These are phyloP conservation scores for Prunus campanulata DNA, from an alignment of 306 rosid species.

Conservation along the genomic window DNA sequence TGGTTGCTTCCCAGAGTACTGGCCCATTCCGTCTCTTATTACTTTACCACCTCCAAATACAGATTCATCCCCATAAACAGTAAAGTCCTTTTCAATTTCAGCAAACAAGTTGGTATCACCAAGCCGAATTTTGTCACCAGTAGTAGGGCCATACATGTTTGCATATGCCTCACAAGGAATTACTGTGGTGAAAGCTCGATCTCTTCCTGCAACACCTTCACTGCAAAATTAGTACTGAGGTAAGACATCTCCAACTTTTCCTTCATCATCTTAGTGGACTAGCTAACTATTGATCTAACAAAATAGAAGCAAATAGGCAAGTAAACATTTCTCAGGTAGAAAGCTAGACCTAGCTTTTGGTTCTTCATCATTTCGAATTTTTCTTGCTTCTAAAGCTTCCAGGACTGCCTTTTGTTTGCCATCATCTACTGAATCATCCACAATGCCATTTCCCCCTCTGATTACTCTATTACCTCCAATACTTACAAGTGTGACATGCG, in stretches of 20 bases:
- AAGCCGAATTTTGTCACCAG: constrained; percentile 85
- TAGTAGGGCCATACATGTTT: constrained; percentile 84
- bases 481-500: constrained; percentile 68
- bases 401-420: constrained; percentile 41
- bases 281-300: constrained; percentile 7
- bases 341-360: constrained; percentile 55
- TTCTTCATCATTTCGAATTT: constrained; percentile 53
- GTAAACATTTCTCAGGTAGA: constrained; percentile 9
- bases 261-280: constrained; percentile 16
- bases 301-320: constrained; percentile 19
- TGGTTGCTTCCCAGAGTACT: constrained; percentile 51
- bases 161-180: constrained; percentile 72
- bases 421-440: constrained; percentile 58
- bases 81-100: constrained; percentile 75
- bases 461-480: constrained; percentile 77
- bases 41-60: constrained; percentile 97
- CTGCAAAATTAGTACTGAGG: constrained; percentile 54
- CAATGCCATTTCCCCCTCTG: constrained; percentile 81
- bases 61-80: constrained; percentile 84
- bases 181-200: constrained; percentile 40
- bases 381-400: constrained; percentile 46
- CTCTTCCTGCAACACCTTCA: constrained; percentile 68
- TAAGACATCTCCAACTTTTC: constrained; percentile 24
- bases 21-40: constrained; percentile 95
- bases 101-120: constrained; percentile 88